phyloP scores from a whole-genome alignment of 2,329 filamentous ascomycete genomes.

The Fusarium buharicum region DNA sequence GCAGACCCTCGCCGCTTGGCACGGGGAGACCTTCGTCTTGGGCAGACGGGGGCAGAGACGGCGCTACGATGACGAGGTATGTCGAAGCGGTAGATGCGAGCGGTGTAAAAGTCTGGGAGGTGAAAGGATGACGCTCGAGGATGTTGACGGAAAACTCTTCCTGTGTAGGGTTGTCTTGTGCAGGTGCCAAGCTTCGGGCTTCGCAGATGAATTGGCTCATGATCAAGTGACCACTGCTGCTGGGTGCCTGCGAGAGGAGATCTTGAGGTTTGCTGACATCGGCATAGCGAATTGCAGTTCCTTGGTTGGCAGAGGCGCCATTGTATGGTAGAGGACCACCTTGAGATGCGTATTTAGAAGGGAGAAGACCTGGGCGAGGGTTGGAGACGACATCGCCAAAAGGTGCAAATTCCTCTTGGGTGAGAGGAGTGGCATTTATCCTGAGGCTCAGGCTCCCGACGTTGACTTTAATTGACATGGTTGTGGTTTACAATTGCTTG shows the following conservation, averaged over 20 bases:
- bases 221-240: conserved; percentile 63
- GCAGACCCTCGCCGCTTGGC: conserved; percentile 54
- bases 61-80: conserved; percentile 91
- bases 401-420: conserved; percentile 72
- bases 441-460: conserved; percentile 41
- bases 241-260: conserved; percentile 74
- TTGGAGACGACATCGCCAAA: conserved; percentile 89
- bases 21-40: conserved; percentile 44
- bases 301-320: conserved; percentile 79
- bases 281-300: conserved; percentile 86
- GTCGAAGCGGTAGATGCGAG: conserved; percentile 63
- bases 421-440: conserved; percentile 73
- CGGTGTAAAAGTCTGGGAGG: conserved; percentile 91
- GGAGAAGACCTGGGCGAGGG: conserved; percentile 68
- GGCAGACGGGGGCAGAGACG: conserved; percentile 66
- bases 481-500: not conserved
- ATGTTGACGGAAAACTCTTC: conserved; percentile 70
- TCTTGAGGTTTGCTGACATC: conserved; percentile 79
- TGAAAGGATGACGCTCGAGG: conserved; percentile 92
- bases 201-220: conserved; percentile 92
- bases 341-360: conserved; percentile 58
- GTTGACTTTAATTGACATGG: conserved; percentile 45
- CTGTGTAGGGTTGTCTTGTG: conserved; percentile 15
- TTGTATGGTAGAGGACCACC: conserved; percentile 54
- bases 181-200: conserved; percentile 45